Evolutionary conservation across 805 yeast genomes (phyloP).

Genomic region (Candida glaebosa): DNA sequence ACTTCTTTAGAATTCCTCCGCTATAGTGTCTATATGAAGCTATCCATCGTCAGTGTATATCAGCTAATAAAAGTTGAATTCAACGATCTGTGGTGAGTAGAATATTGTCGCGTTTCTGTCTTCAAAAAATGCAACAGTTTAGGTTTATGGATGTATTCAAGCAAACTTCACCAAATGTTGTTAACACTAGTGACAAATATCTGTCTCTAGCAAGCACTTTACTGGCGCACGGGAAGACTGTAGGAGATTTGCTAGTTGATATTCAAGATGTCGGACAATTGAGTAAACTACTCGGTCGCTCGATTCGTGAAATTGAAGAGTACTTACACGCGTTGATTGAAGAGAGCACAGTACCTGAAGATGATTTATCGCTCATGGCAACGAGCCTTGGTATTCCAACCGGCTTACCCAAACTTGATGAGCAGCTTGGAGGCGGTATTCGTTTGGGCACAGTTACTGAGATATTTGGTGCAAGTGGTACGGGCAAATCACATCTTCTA

Average conservation of each 20-base stretch:
- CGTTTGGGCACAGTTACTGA: constrained; percentile 50
- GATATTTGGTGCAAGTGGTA: constrained; percentile 77
- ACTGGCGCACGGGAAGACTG: constrained; percentile 22
- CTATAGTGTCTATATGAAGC: too few relatives aligned
- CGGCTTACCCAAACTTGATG: constrained; percentile 24
- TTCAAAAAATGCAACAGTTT: too few relatives aligned
- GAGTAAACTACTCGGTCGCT: constrained; percentile 21
- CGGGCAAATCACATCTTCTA: constrained; percentile 82
- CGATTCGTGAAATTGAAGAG: constrained; percentile 25
- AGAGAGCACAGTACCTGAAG: background rate
- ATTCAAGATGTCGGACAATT: constrained; percentile 13
- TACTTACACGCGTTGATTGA: constrained; percentile 11
- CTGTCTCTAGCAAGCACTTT: constrained; percentile 14
- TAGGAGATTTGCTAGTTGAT: constrained; percentile 21
- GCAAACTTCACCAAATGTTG: constrained; percentile 15
- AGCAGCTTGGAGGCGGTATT: constrained; percentile 28
- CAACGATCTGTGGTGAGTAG: too few relatives aligned
- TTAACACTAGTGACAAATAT: constrained; percentile 11
- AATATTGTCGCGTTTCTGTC: too few relatives aligned
- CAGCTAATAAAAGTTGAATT: too few relatives aligned
- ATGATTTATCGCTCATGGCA: constrained; percentile 2
- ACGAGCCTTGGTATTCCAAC: constrained; percentile 14
- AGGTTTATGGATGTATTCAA: constrained; percentile 24
- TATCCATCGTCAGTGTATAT: too few relatives aligned
- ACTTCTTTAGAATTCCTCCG: too few relatives aligned